Conservation (phyloP, 2,329 filamentous ascomycete genomes). For the Albifimbria verrucaria region DNA sequence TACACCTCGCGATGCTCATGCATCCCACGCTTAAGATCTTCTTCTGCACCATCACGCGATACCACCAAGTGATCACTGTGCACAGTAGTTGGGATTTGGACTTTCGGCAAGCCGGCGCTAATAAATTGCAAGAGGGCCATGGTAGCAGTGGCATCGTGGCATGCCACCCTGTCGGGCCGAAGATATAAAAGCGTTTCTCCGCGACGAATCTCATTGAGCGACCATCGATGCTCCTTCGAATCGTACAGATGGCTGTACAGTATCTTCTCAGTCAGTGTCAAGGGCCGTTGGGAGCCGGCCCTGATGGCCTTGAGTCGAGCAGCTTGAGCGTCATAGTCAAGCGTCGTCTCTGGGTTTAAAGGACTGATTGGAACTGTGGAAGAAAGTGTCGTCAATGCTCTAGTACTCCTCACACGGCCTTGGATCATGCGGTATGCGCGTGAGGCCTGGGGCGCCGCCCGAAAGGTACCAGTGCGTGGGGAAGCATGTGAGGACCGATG, state of each 20-base stretch:
- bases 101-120: constrained; percentile 33
- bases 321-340: constrained; percentile 14
- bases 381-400: constrained; percentile 3
- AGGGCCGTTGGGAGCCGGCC: constrained; percentile 18
- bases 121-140: constrained; percentile 41
- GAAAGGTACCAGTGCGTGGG: no score
- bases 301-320: constrained; percentile 12
- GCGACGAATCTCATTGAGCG: constrained; percentile 25
- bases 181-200: constrained; percentile 34
- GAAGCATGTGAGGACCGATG: no score
- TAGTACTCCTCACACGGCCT: constrained; percentile 8
- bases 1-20: constrained; percentile 31
- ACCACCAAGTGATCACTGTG: constrained; percentile 37
- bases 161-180: constrained; percentile 35
- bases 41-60: not conserved
- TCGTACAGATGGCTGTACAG: constrained; percentile 34
- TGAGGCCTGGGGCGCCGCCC: no score
- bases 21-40: not conserved
- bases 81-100: constrained; percentile 34
- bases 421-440: no score
- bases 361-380: constrained; percentile 16
- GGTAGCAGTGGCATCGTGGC: constrained; percentile 38
- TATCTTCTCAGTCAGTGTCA: constrained; percentile 35
- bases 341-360: constrained; percentile 14
- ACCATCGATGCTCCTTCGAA: constrained; percentile 17